A percentile compares a stretch with the other conserved stretches of the same genome.
These are phyloP conservation scores for Neurospora sp. DNA, from an alignment of 495 filamentous ascomycete species.

Conservation along the genomic window DNA sequence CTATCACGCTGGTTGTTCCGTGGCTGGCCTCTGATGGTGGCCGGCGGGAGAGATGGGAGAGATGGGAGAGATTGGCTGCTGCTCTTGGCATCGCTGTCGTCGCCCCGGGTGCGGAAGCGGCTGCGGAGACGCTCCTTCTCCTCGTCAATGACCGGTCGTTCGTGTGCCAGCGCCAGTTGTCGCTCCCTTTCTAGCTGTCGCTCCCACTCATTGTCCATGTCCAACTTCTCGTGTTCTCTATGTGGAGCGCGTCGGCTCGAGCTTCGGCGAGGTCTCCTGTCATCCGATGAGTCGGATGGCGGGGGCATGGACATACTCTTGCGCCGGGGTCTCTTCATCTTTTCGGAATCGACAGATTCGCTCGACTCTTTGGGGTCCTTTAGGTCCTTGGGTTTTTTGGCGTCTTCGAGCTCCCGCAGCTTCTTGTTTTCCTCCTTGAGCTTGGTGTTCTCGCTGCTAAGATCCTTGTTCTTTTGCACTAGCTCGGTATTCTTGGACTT, in stretches of 20 bases:
- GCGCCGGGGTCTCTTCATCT: slow-evolving; percentile 5
- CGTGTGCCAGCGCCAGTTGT: slow-evolving; percentile 8
- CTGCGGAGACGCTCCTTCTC: slow-evolving; percentile 21
- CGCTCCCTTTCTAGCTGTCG: slow-evolving; percentile 7
- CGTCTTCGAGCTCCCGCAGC: slow-evolving; percentile 67
- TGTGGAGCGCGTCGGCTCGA: slow-evolving; percentile 13
- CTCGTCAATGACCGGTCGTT: slow-evolving; percentile 7
- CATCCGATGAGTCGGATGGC: slow-evolving; percentile 14
- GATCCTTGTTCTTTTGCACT: slow-evolving; percentile 76
- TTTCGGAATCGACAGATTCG: neutral
- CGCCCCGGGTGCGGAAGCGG: slow-evolving; percentile 15
- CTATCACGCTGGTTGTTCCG: slow-evolving; percentile 16
- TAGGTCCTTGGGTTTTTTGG: slow-evolving; percentile 28
- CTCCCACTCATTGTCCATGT: slow-evolving; percentile 15
- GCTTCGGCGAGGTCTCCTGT: slow-evolving; percentile 21
- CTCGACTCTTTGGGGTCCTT: neutral
- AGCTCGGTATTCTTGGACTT: slow-evolving; percentile 47
- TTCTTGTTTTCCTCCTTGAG: slow-evolving; percentile 74
- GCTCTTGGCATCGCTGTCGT: slow-evolving; percentile 24
- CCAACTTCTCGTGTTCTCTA: slow-evolving; percentile 8
- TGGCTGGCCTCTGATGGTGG: slow-evolving; percentile 9
- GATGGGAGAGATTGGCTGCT: slow-evolving; percentile 6
- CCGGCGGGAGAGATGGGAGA: neutral
- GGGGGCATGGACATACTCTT: neutral
- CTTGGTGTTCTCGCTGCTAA: slow-evolving; percentile 78